Evolutionary conservation across 169 alveolate genomes (phyloP), one percentile per base, ranked within the genome.

Genomic region (Hepatocystis sp.): DNA sequence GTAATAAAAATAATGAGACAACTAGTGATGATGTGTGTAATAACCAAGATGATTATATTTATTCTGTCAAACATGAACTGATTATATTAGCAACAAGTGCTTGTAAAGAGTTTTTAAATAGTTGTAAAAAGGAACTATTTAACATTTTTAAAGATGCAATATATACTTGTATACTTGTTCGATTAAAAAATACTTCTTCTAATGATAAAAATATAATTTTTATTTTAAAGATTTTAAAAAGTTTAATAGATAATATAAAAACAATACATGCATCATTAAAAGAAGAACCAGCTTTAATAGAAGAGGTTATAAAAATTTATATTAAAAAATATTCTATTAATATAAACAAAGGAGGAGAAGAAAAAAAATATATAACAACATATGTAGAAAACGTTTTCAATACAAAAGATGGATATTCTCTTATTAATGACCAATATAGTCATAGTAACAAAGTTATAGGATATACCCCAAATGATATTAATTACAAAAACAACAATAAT

Each of bases 101-200:
- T 58, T 76, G 88, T 64, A 76, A 76, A 76, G 88, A 76, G 58
- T 76, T 76, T 76, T 49, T 76, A 76, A 58, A 64, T 64, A 42
- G 34, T 36, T 76, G 88, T 10, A 42, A 71, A 42, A 64, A 76
- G 8, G 76, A 76, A 23, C 51, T 76, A 27, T 52, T 64, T 46
- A 56, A 76, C 36, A 52, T 76, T 42, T 76, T 76, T 76, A 76
- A 52, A 51, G 88, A 76, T 23, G 88, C 88, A 28, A 76, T 76
- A 15, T 76, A 76, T 51, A 76, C 88, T 5, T 76, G 88, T 52
- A 76, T 76, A 34, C 76, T 76, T 27, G 76, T 76, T 47, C 23
- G 88, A 64, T 52, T 76, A 60, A 76, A 76, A 58, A 76, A 76
- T 4, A 42, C 44, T 63, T 76, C 88, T 8, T 25, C 61, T 10